A percentile compares a stretch with the other conserved stretches of the same genome.
phyloP scores from a whole-genome alignment of 2,329 filamentous ascomycete genomes.

The Gyromitra esculenta region DNA sequence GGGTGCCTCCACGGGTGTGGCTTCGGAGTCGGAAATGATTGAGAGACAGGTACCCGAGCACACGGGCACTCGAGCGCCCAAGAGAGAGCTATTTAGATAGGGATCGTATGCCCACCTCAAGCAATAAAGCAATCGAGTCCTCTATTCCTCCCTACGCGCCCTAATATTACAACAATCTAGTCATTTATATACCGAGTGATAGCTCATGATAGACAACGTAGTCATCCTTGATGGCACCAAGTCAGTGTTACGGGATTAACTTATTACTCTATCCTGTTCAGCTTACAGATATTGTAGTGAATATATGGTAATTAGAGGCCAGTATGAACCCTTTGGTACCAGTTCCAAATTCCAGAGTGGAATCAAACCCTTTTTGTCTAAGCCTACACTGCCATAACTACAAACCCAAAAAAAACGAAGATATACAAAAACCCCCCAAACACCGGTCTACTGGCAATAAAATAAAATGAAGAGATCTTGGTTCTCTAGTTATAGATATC shows the following conservation, averaged over 20 bases:
- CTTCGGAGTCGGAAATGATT: no score
- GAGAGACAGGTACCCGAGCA: no score
- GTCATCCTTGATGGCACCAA: neutral
- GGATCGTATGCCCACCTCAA: no score
- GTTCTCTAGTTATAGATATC: neutral
- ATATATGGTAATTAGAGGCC: neutral
- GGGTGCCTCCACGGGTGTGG: no score
- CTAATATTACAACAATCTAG: no score
- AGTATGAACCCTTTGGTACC: neutral
- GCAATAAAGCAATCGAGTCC: no score
- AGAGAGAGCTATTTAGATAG: no score
- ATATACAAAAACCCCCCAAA: slow-evolving; percentile 5
- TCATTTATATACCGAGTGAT: neutral
- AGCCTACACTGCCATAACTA: neutral
- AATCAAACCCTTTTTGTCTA: neutral
- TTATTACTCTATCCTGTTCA: no score
- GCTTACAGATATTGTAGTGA: neutral
- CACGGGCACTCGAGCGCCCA: no score
- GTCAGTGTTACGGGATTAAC: no score
- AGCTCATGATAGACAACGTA: neutral
- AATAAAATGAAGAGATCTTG: neutral
- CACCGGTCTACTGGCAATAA: neutral
- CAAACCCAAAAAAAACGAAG: neutral
- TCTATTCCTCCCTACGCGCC: no score
- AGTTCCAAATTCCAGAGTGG: neutral